phyloP scores from a whole-genome alignment of 2,329 filamentous ascomycete species.

The Ilyonectria mors-panacis region DNA sequence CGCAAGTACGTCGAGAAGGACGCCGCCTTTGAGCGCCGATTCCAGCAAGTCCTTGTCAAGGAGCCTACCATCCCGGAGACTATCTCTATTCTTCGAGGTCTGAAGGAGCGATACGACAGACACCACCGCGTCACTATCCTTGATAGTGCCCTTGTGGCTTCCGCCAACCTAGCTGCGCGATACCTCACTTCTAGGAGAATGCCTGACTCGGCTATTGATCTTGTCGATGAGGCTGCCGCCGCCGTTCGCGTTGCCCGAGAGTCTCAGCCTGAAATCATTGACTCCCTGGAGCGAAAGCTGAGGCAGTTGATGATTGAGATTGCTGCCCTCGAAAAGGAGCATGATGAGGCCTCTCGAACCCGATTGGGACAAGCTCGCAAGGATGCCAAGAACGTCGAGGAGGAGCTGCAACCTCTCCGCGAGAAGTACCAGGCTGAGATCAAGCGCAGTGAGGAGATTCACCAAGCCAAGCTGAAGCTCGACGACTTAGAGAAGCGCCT shows the following conservation, averaged over 20 bases:
- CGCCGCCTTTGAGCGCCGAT: constrained; percentile 96
- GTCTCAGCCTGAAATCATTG: constrained; percentile 95
- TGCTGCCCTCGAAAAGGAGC: constrained; percentile 92
- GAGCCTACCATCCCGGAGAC: constrained; percentile 92
- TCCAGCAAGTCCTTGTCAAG: constrained; percentile 98
- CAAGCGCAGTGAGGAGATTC: constrained; percentile 89
- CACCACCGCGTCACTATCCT: constrained; percentile 98
- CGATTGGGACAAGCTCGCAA: constrained; percentile 87
- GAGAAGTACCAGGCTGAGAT: constrained; percentile 98
- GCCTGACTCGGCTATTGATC: constrained; percentile 95
- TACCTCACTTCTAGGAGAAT: constrained; percentile 93
- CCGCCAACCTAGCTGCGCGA: constrained; percentile 91
- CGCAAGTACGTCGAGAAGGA: constrained; percentile 99
- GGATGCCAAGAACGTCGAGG: constrained; percentile 93
- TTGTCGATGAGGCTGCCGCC: constrained; percentile 96
- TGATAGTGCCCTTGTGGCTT: constrained; percentile 91
- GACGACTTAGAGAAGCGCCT: constrained; percentile 92
- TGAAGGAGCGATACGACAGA: constrained; percentile 98
- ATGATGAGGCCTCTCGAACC: constrained; percentile 90
- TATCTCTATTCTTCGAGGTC: constrained; percentile 95
- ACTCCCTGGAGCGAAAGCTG: constrained; percentile 91
- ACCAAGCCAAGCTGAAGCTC: constrained; percentile 94
- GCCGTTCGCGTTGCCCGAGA: constrained; percentile 97
- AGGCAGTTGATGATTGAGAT: constrained; percentile 98
- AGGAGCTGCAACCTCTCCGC: constrained; percentile 90